Percentiles rank a stretch among this genome's conserved stretches.
These are phyloP conservation scores for Malus hybrid DNA, from an alignment of 331 rosid species.

Conservation along the genomic window DNA sequence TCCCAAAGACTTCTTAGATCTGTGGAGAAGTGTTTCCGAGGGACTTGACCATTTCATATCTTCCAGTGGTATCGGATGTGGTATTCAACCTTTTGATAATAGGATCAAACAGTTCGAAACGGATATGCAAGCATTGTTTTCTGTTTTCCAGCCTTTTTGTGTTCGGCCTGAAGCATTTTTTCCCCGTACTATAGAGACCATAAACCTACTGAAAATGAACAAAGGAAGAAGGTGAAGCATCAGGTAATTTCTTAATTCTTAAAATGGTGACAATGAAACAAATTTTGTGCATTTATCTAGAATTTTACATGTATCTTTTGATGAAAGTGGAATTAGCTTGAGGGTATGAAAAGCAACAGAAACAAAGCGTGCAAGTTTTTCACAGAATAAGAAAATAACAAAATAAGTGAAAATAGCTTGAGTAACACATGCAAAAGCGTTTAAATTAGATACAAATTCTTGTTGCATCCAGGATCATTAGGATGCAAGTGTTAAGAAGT, in stretches of 20 bases:
- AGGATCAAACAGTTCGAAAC: conserved; percentile 41
- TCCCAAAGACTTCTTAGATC: conserved; percentile 52
- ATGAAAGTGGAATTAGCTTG: background rate
- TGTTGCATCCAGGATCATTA: background rate
- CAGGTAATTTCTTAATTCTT: conserved; percentile 14
- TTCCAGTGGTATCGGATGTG: conserved; percentile 24
- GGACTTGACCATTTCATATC: conserved; percentile 68
- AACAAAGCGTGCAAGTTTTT: background rate
- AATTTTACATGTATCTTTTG: conserved; percentile 7
- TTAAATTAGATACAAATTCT: background rate
- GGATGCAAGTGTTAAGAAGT: background rate
- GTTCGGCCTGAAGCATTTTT: conserved; percentile 68
- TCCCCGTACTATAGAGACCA: conserved; percentile 40
- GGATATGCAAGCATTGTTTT: conserved; percentile 55
- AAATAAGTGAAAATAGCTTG: background rate
- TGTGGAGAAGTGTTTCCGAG: conserved; percentile 69
- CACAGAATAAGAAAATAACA: background rate
- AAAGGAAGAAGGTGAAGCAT: conserved; percentile 30
- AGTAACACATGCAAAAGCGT: background rate
- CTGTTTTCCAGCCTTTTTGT: conserved; percentile 57
- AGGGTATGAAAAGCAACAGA: background rate
- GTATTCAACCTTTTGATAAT: conserved; percentile 23
- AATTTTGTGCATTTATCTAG: conserved; percentile 29
- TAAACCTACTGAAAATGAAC: conserved; percentile 43
- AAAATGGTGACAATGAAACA: conserved; percentile 21